Percentiles rank a stretch among this genome's conserved stretches.
phyloP scores from a whole-genome alignment of 2,329 filamentous ascomycete genomes.

The Niveomyces coronatus region DNA sequence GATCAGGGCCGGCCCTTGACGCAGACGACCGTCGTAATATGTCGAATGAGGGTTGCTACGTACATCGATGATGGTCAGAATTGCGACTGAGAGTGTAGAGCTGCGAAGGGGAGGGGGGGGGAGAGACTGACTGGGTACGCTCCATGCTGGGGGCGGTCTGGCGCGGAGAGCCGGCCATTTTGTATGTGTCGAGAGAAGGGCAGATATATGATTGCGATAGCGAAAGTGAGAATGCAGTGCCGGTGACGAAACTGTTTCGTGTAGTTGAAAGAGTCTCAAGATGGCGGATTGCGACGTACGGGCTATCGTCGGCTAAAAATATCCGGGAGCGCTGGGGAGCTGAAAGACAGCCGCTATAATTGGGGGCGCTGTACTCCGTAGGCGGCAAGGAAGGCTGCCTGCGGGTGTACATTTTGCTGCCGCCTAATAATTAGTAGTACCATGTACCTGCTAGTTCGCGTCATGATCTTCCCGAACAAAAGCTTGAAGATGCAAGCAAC shows the following conservation, averaged over 20 bases:
- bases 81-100: too few species aligned
- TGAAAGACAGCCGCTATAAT: neutral
- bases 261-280: too few species aligned
- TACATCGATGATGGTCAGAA: too few species aligned
- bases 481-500: too few species aligned
- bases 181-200: neutral
- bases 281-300: neutral
- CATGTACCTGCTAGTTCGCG: too few species aligned
- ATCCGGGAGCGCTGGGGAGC: neutral
- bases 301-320: conserved; percentile 10
- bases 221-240: too few species aligned
- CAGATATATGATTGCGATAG: neutral
- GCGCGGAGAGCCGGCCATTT: conserved; percentile 1
- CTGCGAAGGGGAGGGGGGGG: too few species aligned
- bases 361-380: neutral
- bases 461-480: too few species aligned
- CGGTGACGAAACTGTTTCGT: too few species aligned
- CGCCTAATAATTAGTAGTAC: too few species aligned
- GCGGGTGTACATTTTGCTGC: too few species aligned
- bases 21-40: conserved; percentile 85
- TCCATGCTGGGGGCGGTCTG: conserved; percentile 2
- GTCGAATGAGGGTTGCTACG: conserved; percentile 44
- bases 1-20: conserved; percentile 79
- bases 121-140: conserved; percentile 5
- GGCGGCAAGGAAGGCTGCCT: too few species aligned